A percentile compares a stretch with the other conserved stretches of the same genome.
phyloP scores from a whole-genome alignment of 2,329 filamentous ascomycete species.

The Dactylonectria macrodidyma region DNA sequence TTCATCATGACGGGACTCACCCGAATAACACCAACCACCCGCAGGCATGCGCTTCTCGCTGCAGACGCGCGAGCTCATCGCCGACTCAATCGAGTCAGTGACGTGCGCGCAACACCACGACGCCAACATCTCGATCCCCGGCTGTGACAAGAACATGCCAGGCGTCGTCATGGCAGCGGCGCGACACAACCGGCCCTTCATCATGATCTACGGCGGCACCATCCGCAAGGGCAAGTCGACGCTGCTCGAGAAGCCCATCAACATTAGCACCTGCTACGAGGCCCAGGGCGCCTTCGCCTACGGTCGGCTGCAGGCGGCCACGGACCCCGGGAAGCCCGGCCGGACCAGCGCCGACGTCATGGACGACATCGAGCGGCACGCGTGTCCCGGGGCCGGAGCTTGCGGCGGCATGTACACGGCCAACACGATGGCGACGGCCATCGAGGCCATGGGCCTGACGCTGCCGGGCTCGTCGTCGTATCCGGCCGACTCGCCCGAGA shows the following conservation, averaged over 20 bases:
- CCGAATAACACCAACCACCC: constrained; percentile 9
- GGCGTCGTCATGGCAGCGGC: constrained; percentile 92
- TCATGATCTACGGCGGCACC: constrained; percentile 96
- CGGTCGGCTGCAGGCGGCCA: constrained; percentile 80
- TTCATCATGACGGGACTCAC: constrained; percentile 1
- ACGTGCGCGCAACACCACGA: constrained; percentile 94
- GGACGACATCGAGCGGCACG: constrained; percentile 84
- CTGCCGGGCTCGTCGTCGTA: constrained; percentile 89
- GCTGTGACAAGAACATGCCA: constrained; percentile 99
- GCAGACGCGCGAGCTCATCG: constrained; percentile 92
- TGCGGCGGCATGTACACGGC: constrained; percentile 93
- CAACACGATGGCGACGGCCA: constrained; percentile 91
- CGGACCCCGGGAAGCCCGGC: constrained; percentile 71
- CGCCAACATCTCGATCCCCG: constrained; percentile 92
- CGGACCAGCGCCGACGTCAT: constrained; percentile 84
- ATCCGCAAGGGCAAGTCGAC: constrained; percentile 89
- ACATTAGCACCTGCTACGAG: constrained; percentile 91
- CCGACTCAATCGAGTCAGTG: constrained; percentile 93
- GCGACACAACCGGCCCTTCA: constrained; percentile 89
- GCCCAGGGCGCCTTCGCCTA: constrained; percentile 88
- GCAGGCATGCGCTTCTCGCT: constrained; percentile 95
- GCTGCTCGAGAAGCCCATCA: constrained; percentile 83
- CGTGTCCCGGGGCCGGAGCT: constrained; percentile 76
- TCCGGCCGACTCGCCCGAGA: constrained; percentile 84
- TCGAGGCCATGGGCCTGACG: constrained; percentile 90